Percentiles rank a stretch among this genome's conserved stretches.
These are phyloP conservation scores for Pseudoscleropodium purum DNA, from an alignment of 225 moss, liverwort and hornwort species.

Conservation along the genomic window DNA sequence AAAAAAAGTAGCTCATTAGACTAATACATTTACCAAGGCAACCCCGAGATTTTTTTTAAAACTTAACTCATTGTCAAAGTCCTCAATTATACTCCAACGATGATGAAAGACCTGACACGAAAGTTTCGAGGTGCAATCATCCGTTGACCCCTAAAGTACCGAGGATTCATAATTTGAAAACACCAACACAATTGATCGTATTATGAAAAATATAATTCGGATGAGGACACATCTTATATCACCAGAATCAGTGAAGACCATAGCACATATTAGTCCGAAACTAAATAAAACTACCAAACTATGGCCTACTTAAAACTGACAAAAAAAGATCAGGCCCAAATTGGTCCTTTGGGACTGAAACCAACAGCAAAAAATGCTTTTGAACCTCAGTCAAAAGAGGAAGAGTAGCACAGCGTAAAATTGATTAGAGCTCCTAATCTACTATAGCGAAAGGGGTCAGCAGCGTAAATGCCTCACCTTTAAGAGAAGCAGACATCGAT, in stretches of 20 bases:
- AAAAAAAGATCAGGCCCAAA: neutral
- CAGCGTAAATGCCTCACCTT: constrained; percentile 33
- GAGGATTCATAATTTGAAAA: neutral
- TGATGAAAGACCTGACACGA: neutral
- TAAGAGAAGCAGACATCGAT: constrained; percentile 69
- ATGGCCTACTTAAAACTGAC: neutral
- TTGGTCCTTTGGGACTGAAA: neutral
- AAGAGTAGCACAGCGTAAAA: neutral
- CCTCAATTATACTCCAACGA: neutral
- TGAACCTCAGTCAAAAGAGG: neutral
- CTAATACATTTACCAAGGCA: neutral
- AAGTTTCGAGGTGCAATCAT: neutral
- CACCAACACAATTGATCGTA: neutral
- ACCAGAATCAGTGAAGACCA: neutral
- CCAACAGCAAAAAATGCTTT: neutral
- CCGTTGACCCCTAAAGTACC: neutral
- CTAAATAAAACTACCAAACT: neutral
- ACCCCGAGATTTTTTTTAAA: neutral
- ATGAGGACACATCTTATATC: neutral
- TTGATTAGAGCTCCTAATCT: neutral
- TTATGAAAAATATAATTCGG: neutral
- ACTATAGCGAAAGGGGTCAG: neutral
- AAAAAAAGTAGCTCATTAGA: neutral
- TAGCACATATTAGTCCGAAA: neutral
- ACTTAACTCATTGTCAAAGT: neutral